Base-by-base conservation (phyloP, 2,329 filamentous ascomycete genomes). In the Neofusicoccum ribis region DNA sequence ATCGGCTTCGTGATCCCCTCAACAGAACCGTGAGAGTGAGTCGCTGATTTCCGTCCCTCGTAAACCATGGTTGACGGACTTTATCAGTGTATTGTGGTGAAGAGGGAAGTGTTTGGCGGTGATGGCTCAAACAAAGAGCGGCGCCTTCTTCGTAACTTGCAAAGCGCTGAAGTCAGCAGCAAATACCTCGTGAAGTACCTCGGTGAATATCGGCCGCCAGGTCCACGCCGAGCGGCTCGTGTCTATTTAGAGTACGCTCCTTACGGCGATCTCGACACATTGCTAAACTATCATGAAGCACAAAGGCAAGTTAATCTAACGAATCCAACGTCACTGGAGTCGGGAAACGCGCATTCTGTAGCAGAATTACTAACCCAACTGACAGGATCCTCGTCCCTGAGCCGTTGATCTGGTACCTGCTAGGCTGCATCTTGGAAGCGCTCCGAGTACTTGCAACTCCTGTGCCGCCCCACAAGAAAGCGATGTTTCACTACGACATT, bases 401-500 rank as follows among this genome's bases (percentile, higher is more conserved):
- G 14, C 27, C 49, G 3, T 64, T 64, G 14, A 15, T 50, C 5
- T 64, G 61, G 61, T 39, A 64, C n/a, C n/a, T 64, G n/a, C 27
- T 64, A n/a, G 27, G 17, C 49, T 46, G 39, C 15, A 49, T 64
- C 12, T 39, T 50, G 6, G 41, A 56, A 37, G 61, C 61, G 3
- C 14, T 23, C 5, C 6, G 9, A 11, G 27, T 14, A 15, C 49
- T 64, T 11, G 41, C 54, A 20, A 9, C 1, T 11, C 31, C 15
- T 9, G 9, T 52, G 2, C 50, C 31, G 7, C 15, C 31, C n/a
- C 8, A 41, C 14, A 31, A 63, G 15, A 31, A 15, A 3, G 3
- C 49, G 6, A 51, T 64, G 17, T 64, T 54, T 27, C 50, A 64
- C n/a, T 56, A 23, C 31, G 61, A 64, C 31, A 12, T 64, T 11